These are phyloP conservation scores for Spiromastix sp. DNA, from an alignment of 2,329 filamentous ascomycete species.

Conservation along the genomic window DNA sequence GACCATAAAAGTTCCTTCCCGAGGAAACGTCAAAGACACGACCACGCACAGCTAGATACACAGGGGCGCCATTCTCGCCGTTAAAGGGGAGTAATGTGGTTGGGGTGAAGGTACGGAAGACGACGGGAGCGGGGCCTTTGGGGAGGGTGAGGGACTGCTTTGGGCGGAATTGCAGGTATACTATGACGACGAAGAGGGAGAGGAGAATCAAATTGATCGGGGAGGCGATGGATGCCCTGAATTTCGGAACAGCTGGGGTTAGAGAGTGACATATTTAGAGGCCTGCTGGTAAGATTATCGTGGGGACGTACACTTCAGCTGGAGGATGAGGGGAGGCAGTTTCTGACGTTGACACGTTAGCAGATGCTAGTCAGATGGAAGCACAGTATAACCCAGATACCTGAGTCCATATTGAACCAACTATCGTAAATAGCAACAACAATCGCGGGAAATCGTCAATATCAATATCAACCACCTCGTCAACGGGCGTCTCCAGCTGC, in stretches of 20 bases:
- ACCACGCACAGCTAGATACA: slow-evolving; percentile 86
- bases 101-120: slow-evolving; percentile 78
- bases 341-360: no score
- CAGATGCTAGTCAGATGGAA: no score
- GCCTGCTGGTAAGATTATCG: neutral
- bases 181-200: slow-evolving; percentile 45
- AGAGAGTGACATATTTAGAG: neutral
- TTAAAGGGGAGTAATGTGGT: slow-evolving; percentile 79
- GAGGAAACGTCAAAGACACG: slow-evolving; percentile 81
- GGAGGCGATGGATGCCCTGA: slow-evolving; percentile 45
- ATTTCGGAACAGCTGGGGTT: slow-evolving; percentile 4
- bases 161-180: slow-evolving; percentile 51
- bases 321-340: slow-evolving; percentile 14
- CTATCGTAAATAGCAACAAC: no score
- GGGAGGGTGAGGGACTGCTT: slow-evolving; percentile 42
- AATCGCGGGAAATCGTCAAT: no score
- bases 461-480: no score
- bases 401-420: no score
- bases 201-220: slow-evolving; percentile 53
- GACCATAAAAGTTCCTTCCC: slow-evolving; percentile 91
- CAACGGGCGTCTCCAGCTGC: no score
- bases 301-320: slow-evolving; percentile 23
- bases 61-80: slow-evolving; percentile 60
- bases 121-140: slow-evolving; percentile 52
- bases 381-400: no score